Evolutionary conservation across 2,329 filamentous ascomycete species (phyloP), one percentile per base, ranked within the genome.

Genomic region (Penicillium sp.): DNA sequence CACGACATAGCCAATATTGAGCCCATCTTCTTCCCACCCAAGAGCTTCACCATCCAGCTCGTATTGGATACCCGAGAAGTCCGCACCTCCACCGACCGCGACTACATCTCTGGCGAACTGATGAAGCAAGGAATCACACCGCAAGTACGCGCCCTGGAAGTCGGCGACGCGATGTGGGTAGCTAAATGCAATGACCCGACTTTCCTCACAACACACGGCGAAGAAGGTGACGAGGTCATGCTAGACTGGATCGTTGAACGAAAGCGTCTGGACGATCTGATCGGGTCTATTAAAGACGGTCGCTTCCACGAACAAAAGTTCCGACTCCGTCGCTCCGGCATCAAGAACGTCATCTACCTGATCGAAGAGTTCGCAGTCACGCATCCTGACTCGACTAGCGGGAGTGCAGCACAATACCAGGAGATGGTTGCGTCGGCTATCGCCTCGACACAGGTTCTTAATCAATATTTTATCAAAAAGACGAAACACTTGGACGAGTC

Each of bases 271-370:
- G 90, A 93, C 68, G 90, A 94, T 71, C 77, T 94, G 47, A 82
- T 93, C n/a, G 79, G 82, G 50, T 92, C 89, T 61, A 91, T 94
- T 75, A 91, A 89, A 72, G 90, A 93, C 61, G 89, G 89, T 1
- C 86, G 90, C 2, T 93, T 92, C 66, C 88, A 89, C 64, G 90
- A 94, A 71, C 90, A 94, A 70, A 93, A 94, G 70, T 93, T 92
- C 69, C 87, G 90, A 1, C 80, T 93, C 12, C 83, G 84, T 54
- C 85, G 85, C 51, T 90, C 86, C 0, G 90, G 90, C 0, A 80
- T 91, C n/a, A 85, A 84, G 57, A 89, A 92, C 65, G 87, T 93
- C 15, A 82, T 91, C 38, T 94, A 93, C 68, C 81, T 94, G 25
- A 82, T 94, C 55, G 90, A 94, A 69, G 87, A 92, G 64, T 87